Conservation (phyloP, 1,284 basidiomycete species). For the Pseudozyma pruni region DNA sequence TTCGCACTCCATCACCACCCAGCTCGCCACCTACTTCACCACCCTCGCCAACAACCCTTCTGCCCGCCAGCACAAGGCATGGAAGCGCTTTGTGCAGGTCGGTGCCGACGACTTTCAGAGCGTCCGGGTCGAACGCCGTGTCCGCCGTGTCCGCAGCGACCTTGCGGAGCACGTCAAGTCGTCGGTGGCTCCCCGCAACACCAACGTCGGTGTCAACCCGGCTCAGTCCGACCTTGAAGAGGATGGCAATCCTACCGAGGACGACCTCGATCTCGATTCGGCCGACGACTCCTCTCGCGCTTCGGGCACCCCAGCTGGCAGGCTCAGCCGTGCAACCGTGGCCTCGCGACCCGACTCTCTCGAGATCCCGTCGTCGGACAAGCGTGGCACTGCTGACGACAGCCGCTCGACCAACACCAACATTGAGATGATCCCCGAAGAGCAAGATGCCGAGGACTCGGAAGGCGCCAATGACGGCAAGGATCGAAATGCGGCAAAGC, state of each 20-base stretch:
- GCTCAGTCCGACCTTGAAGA: conserved; percentile 57
- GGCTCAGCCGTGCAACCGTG: conserved; percentile 29
- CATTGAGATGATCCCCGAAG: conserved; percentile 58
- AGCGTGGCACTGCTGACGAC: conserved; percentile 31
- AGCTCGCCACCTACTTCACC: conserved; percentile 82
- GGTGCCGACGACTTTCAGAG: conserved; percentile 86
- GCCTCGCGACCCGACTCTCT: conserved; percentile 30
- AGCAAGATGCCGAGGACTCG: conserved; percentile 28
- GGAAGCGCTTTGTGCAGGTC: conserved; percentile 86
- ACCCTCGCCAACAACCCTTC: conserved; percentile 76
- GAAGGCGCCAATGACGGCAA: conserved; percentile 19
- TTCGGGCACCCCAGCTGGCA: conserved; percentile 19
- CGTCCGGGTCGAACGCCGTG: conserved; percentile 82
- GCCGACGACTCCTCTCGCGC: conserved; percentile 42
- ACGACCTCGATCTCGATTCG: conserved; percentile 52
- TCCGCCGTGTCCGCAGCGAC: conserved; percentile 85
- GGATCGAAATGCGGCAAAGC: conserved; percentile 4
- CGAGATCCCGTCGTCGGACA: conserved; percentile 30
- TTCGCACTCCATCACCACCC: conserved; percentile 46
- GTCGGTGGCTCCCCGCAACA: conserved; percentile 54
- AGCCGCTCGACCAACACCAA: conserved; percentile 41
- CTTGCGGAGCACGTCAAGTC: conserved; percentile 51
- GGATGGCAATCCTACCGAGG: conserved; percentile 49
- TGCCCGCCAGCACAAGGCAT: conserved; percentile 76
- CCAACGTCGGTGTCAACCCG: conserved; percentile 53